Base-by-base conservation (phyloP, 2,329 filamentous ascomycete species). In the Trichophyton verrucosum region DNA sequence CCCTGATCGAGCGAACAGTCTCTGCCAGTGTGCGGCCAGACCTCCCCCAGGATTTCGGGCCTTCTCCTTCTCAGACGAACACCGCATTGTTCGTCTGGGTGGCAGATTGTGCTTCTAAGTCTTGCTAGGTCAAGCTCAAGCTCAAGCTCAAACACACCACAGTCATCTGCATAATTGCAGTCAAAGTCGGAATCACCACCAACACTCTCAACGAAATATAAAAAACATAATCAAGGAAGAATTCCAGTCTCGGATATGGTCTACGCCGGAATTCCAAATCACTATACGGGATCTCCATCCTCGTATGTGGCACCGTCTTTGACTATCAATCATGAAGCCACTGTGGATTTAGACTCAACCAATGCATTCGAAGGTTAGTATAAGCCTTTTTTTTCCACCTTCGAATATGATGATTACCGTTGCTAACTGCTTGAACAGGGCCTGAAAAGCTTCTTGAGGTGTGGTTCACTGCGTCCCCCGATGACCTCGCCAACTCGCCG, bases 361-460 rank as follows among this genome's bases (percentile, higher is more conserved):
- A 96, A 91, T 81, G 91, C 92, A 67, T 99, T 99, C 73, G 94
- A 99, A 81, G 92, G 87, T 88, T 71, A 63, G 77, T 40, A 62
- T 8, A 20, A 20, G 20, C 20, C 20, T 27, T 27, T 27, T 24
- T 11, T 27, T 36, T 36, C 8, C 24, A 27, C 1, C 20, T 60
- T 65, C 58, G n/a, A 33, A 27, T 20, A 24, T 22, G 13, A 17
- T 20, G 7, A 15, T 7, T 60, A 47, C 57, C 27, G 64, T 71
- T n/a, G 51, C 24, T 55, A 55, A 55, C 11, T 20, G n/a, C 17
- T 9, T n/a, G 13, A 58, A 36, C 63, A 88, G 87, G 92, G 62
- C 94, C 94, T 51, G 94, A 99, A 80, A 99, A 99, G 80, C 82
- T 99, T 60, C 82, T 99, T 69, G 94, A 99, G 80, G 92, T 99